Conservation (phyloP, 345 rosid species). For the Cardamine occulta region DNA sequence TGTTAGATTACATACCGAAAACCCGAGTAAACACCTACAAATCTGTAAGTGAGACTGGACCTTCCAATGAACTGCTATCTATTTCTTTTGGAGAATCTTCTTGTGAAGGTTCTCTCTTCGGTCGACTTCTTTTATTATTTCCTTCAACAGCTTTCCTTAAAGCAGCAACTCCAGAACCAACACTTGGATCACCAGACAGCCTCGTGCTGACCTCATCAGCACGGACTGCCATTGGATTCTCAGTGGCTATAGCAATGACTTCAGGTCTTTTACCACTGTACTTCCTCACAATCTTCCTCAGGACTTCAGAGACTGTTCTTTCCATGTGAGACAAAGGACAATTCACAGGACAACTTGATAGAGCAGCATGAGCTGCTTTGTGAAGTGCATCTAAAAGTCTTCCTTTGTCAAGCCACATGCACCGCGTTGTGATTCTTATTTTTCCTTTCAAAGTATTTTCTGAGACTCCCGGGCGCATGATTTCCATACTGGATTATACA, state of each 20-base stretch:
- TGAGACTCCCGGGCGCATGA: slow-evolving; percentile 67
- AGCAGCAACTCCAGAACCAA: slow-evolving; percentile 60
- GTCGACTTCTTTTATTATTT: slow-evolving; percentile 47
- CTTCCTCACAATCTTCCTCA: slow-evolving; percentile 94
- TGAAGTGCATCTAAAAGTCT: slow-evolving; percentile 87
- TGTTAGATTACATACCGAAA: slow-evolving; percentile 4
- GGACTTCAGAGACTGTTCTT: slow-evolving; percentile 79
- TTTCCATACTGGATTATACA: slow-evolving; percentile 76
- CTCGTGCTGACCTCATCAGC: slow-evolving; percentile 70
- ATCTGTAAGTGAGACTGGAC: slow-evolving; percentile 36
- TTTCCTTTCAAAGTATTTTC: slow-evolving; percentile 77
- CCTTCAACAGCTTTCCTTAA: slow-evolving; percentile 57
- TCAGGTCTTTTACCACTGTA: slow-evolving; percentile 96
- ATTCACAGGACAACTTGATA: slow-evolving; percentile 84
- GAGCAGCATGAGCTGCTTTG: slow-evolving; percentile 92
- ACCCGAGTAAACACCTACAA: neutral
- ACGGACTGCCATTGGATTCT: slow-evolving; percentile 75
- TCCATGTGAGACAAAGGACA: slow-evolving; percentile 93
- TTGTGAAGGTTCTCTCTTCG: slow-evolving; percentile 44
- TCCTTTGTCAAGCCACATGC: slow-evolving; percentile 98
- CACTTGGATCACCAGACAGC: slow-evolving; percentile 65
- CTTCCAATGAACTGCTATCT: slow-evolving; percentile 43
- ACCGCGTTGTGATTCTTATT: slow-evolving; percentile 90
- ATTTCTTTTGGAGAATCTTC: slow-evolving; percentile 35
- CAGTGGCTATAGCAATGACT: slow-evolving; percentile 80